These are phyloP conservation scores for Urochloa ruziziensis DNA, from an alignment of 176 grass and related monocot genomes.

Conservation along the genomic window DNA sequence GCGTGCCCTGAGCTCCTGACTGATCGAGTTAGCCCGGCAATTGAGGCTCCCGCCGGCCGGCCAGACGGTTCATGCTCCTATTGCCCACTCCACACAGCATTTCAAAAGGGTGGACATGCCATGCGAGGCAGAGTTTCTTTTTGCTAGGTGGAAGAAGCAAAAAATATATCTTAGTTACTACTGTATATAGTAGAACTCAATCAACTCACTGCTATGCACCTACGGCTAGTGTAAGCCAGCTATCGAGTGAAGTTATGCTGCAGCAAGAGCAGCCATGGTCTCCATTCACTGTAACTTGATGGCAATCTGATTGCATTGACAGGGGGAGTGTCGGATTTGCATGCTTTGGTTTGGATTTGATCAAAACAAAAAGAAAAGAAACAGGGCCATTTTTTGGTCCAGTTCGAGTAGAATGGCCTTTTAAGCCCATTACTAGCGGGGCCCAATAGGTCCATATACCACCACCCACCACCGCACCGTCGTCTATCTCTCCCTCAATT, in stretches of 20 bases:
- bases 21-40: not conserved
- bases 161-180: not conserved
- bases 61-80: not conserved
- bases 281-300: not conserved
- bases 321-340: not conserved
- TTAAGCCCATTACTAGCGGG: not conserved
- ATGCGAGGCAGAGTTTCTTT: not conserved
- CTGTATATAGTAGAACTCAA: not conserved
- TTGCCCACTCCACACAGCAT: not conserved
- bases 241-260: not conserved
- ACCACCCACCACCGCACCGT: too few species aligned
- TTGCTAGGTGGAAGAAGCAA: not conserved
- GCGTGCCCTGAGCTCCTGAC: not conserved
- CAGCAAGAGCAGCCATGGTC: not conserved
- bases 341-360: not conserved
- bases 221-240: not conserved
- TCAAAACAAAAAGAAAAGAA: not conserved
- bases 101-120: not conserved
- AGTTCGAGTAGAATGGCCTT: not conserved
- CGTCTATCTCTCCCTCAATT: not conserved
- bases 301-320: not conserved
- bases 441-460: not conserved
- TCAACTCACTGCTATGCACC: not conserved
- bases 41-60: not conserved
- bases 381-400: not conserved